phyloP scores from a whole-genome alignment of 192 early-diverging fungal species.

The Entomortierella chlamydospora region DNA sequence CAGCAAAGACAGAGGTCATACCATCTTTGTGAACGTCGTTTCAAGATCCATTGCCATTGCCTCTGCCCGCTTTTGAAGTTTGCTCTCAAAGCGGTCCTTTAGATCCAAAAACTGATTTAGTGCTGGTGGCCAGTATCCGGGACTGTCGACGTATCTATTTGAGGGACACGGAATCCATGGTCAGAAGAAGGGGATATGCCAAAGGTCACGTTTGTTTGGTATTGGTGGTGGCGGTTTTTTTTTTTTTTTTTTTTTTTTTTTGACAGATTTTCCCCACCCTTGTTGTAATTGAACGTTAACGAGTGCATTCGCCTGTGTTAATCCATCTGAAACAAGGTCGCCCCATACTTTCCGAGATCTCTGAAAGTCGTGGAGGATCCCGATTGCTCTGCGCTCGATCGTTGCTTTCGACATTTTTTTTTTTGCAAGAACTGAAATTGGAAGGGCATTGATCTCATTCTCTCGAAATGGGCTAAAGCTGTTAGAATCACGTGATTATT shows the following conservation, averaged over 20 bases:
- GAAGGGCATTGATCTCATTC: too few species aligned
- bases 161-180: background rate
- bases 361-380: constrained; percentile 53
- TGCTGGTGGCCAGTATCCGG: constrained; percentile 48
- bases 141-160: constrained; percentile 43
- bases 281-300: constrained; percentile 67
- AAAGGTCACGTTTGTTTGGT: too few species aligned
- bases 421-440: too few species aligned
- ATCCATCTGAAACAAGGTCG: constrained; percentile 77
- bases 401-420: constrained; percentile 49
- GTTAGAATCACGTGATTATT: too few species aligned
- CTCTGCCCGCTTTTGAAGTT: constrained; percentile 40
- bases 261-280: constrained; percentile 25
- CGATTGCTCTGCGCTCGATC: constrained; percentile 38
- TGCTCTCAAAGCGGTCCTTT: constrained; percentile 44
- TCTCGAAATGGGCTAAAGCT: too few species aligned
- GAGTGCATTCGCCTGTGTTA: constrained; percentile 76
- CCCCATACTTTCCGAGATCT: constrained; percentile 50
- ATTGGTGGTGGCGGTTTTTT: background rate
- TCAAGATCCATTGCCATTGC: constrained; percentile 35
- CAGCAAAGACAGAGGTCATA: constrained; percentile 4
- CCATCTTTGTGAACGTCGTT: constrained; percentile 56
- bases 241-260: background rate
- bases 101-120: constrained; percentile 49
- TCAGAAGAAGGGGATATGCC: background rate